Evolutionary conservation across 345 rosid genomes (phyloP), one percentile per base, ranked within the genome.

Genomic region (Moricandia arvensis): DNA sequence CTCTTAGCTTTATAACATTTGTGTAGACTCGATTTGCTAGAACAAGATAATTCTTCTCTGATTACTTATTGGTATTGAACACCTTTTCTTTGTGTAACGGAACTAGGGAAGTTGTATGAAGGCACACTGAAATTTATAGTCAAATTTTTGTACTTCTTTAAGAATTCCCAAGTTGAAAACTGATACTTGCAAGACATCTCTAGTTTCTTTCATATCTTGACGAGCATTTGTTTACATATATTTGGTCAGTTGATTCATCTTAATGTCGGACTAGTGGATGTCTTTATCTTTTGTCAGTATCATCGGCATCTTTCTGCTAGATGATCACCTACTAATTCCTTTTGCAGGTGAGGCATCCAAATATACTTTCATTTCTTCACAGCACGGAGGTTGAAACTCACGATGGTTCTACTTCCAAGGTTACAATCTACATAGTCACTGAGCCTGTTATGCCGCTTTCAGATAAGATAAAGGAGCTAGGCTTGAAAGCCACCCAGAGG

Each of bases 381-480:
- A 95, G 99, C 80, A 87, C 99, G 2, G 99, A 95, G 84, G 87
- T 89, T 62, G 99, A 92, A 85, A 81, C 81, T 78, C 54, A 78
- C 68, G 99, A 95, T 47, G 97, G 90, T 57, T 71, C 96, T 37
- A 59, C 84, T 75, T 35, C 91, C 53, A 95, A 85, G 79, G 82
- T 90, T 62, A 89, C 96, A 12, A 86, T 95, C 65, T 95, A 95
- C 71, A 89, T 95, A 29, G 99, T 95, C 75, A 95, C 99, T 4
- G 99, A 95, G 82, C 99, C 99, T 70, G 99, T 90, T 55, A 90
- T 92, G 89, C 99, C 99, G 0, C 78, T 95, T 10, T 84, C 97
- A n/a, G 97, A 95, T 77, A 95, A 92, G 86, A 89, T 95, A 66
- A 92, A 87, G 86, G 99, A 95, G 82, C 87, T 95, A 18, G 93